These are phyloP conservation scores for Hyphopichia buzzinii DNA, from an alignment of 1,139 yeast genomes.

Conservation along the genomic window DNA sequence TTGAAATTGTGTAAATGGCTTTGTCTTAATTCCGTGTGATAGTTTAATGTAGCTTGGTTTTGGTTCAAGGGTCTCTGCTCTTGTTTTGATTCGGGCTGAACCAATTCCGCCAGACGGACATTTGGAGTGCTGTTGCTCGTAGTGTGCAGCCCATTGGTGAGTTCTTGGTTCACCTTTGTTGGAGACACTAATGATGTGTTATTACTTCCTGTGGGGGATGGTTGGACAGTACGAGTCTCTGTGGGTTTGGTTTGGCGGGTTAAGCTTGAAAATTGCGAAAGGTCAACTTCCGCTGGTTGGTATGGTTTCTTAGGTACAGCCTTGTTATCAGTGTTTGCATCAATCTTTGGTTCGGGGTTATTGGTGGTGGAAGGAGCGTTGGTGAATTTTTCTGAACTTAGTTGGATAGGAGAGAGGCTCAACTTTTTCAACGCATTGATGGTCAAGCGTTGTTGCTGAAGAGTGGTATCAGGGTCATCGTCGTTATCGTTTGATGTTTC, in stretches of 20 bases:
- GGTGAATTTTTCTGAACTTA: conserved; percentile 8
- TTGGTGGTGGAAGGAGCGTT: conserved; percentile 1
- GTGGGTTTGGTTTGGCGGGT: conserved; percentile 40
- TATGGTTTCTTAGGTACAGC: conserved; percentile 26
- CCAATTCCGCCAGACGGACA: no score
- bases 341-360: neutral
- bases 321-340: conserved; percentile 7
- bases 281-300: conserved; percentile 55
- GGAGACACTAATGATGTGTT: neutral
- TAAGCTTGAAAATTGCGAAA: conserved; percentile 46
- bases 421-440: conserved; percentile 46
- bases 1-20: conserved; percentile 9
- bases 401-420: conserved; percentile 44
- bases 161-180: neutral
- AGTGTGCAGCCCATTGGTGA: conserved; percentile 2
- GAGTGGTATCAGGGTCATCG: conserved; percentile 35
- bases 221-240: neutral
- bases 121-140: conserved; percentile 2
- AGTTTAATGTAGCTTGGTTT: conserved; percentile 8
- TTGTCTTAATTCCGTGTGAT: conserved; percentile 15
- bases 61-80: conserved; percentile 3
- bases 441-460: conserved; percentile 44
- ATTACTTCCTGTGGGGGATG: neutral
- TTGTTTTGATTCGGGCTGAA: neutral
- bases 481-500: conserved; percentile 13